A percentile compares a stretch with the other conserved stretches of the same genome.
Evolutionary conservation across 23 red algal species (phyloP).

Genomic region (Gracilaria gracilis): DNA sequence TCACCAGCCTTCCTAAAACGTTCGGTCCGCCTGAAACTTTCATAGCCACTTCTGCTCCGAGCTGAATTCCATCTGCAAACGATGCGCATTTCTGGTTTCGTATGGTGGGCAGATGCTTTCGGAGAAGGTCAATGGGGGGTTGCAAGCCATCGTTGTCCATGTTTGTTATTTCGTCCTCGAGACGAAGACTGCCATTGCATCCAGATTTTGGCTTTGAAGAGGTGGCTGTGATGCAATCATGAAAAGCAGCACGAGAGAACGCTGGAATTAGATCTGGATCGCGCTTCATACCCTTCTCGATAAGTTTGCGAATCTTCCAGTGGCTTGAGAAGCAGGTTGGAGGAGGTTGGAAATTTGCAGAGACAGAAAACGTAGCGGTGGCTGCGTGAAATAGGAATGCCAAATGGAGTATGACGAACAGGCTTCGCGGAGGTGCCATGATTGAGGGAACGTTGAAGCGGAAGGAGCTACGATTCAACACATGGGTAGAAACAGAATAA

Average conservation of each 20-base stretch:
- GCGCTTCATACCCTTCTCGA: slow-evolving; percentile 8
- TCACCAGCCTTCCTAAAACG: slow-evolving; percentile 16
- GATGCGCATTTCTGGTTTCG: slow-evolving; percentile 15
- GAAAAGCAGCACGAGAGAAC: slow-evolving; percentile 50
- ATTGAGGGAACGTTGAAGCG: too few relatives aligned
- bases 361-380: too few relatives aligned
- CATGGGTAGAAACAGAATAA: too few relatives aligned
- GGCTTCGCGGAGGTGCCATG: too few relatives aligned
- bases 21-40: slow-evolving; percentile 13
- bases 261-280: slow-evolving; percentile 22
- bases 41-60: slow-evolving; percentile 43
- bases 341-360: too few relatives aligned
- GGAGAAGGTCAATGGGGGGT: slow-evolving; percentile 16
- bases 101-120: slow-evolving; percentile 8
- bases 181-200: slow-evolving; percentile 52
- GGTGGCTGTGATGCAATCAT: slow-evolving; percentile 62
- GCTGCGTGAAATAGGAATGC: too few relatives aligned
- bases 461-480: too few relatives aligned
- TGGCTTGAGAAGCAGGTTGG: slow-evolving; percentile 17
- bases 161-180: slow-evolving; percentile 16
- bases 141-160: slow-evolving; percentile 30
- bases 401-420: too few relatives aligned
- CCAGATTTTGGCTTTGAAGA: slow-evolving; percentile 31
- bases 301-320: slow-evolving; percentile 5
- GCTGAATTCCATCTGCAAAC: slow-evolving; percentile 35